Percentiles rank a stretch among this genome's conserved stretches.
phyloP scores from a whole-genome alignment of 2,329 filamentous ascomycete species.

The Talaromyces sp. region DNA sequence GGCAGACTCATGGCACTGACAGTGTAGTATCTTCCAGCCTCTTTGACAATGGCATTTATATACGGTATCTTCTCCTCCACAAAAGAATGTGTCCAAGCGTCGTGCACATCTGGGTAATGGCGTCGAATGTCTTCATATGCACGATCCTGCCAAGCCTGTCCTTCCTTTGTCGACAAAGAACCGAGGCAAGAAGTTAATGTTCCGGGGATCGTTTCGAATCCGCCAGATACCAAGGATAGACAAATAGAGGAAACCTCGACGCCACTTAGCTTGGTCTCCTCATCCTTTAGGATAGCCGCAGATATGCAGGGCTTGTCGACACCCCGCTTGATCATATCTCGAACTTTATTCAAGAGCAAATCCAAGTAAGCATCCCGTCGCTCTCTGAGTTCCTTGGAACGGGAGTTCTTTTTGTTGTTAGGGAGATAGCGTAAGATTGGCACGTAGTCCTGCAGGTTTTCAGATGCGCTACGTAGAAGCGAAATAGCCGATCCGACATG shows the following conservation, averaged over 20 bases:
- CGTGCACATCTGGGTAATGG: constrained; percentile 49
- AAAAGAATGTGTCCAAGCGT: constrained; percentile 57
- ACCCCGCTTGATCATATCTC: constrained; percentile 52
- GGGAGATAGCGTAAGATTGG: constrained; percentile 59
- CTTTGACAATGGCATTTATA: constrained; percentile 67
- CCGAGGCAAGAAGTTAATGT: constrained; percentile 51
- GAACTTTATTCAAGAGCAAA: constrained; percentile 49
- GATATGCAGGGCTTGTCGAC: constrained; percentile 61
- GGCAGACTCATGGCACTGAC: constrained; percentile 70
- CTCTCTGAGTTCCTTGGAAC: constrained; percentile 56
- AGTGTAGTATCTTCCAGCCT: constrained; percentile 67
- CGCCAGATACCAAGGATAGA: constrained; percentile 69
- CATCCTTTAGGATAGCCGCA: constrained; percentile 60
- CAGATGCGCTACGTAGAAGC: constrained; percentile 68
- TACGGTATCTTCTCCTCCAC: constrained; percentile 66
- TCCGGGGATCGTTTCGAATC: constrained; percentile 69
- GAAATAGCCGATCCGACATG: constrained; percentile 68
- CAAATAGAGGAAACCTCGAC: constrained; percentile 71
- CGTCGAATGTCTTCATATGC: constrained; percentile 63
- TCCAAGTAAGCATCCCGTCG: constrained; percentile 61
- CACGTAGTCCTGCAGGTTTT: constrained; percentile 76
- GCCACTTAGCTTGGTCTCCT: constrained; percentile 58
- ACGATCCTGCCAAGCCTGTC: constrained; percentile 45
- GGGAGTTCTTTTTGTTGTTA: constrained; percentile 50
- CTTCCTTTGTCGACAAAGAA: constrained; percentile 2